Base-by-base conservation (phyloP, 306 rosid species). In the Cyclanthera cordifolia region DNA sequence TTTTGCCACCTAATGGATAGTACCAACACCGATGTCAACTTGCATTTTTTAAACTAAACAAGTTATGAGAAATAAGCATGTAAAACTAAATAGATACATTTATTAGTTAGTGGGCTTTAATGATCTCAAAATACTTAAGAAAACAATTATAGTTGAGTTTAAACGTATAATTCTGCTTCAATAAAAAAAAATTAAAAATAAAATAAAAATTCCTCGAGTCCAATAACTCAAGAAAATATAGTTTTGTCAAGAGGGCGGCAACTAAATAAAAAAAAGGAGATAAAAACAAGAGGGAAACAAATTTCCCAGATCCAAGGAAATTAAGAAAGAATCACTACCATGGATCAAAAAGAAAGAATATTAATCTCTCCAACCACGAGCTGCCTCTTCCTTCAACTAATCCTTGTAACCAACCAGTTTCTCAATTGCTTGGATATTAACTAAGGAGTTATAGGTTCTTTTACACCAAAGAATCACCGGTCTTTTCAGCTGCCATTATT, bases 1-100 rank as follows among this genome's bases (percentile, higher is more conserved):
- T 80, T 80, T 93, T 58, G 98, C 98, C 54, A 93, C 98, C 98
- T 93, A 75, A 21, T 63, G 15, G 27, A 19, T 9, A 41, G 20
- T 43, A 71, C 13, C 65, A 20, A 17, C 45, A 34, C 27, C 12
- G 28, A 68, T 49, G 54, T 47, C 20, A 41, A 46, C 52, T 12
- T 7, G 17, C 34, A 20, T 4, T 60, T 4, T 60, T 60, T 63
- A 20, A 20, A 11, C 30, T 21, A 37, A 0, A 11, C 12, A 39
- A 20, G 52, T 63, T 63, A 63, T 63, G 6, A 41, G 24, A 54
- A 53, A 53, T 53, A 53, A 53, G 59, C 32, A 53, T 4, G 14
- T 24, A 21, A 4, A 53, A 53, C 9, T 59, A 59, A 59, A 32
- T n/a, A 28, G 21, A 60, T 4, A 17, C 20, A n/a, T 60, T 4